A percentile compares a stretch with the other conserved stretches of the same genome.
These are phyloP conservation scores for Linanthus parryae DNA, from an alignment of 148 eudicot species.

Conservation along the genomic window DNA sequence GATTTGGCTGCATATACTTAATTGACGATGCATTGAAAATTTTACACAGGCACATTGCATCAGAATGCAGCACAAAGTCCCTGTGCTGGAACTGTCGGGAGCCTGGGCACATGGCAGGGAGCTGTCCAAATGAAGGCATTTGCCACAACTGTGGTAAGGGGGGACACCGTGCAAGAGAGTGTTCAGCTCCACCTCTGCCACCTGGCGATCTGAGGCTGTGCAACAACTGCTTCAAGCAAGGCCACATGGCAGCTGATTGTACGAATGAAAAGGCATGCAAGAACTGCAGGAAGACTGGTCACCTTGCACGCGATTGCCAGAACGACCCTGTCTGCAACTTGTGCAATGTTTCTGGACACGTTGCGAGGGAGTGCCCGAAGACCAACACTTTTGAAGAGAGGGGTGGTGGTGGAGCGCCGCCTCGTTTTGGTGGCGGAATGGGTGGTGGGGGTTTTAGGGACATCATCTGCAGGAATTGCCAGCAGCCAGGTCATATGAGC, in stretches of 20 bases:
- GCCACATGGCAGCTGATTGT: constrained; percentile 76
- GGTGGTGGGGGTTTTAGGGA: constrained; percentile 59
- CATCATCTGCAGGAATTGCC: constrained; percentile 63
- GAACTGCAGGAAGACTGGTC: constrained; percentile 91
- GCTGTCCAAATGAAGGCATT: constrained; percentile 88
- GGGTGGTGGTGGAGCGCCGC: constrained; percentile 28
- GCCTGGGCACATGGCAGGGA: constrained; percentile 86
- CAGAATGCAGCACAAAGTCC: constrained; percentile 81
- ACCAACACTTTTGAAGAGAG: constrained; percentile 35
- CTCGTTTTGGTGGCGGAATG: constrained; percentile 17
- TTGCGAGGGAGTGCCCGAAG: constrained; percentile 76
- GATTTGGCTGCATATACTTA: neutral
- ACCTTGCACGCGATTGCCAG: constrained; percentile 66
- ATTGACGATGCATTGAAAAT: neutral
- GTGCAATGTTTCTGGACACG: constrained; percentile 78
- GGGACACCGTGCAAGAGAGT: constrained; percentile 90
- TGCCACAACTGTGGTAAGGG: constrained; percentile 98
- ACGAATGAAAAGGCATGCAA: constrained; percentile 96
- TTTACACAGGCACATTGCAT: constrained; percentile 84
- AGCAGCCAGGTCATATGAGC: constrained; percentile 92
- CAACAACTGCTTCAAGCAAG: constrained; percentile 96
- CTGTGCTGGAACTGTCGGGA: constrained; percentile 97
- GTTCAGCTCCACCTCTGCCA: constrained; percentile 67
- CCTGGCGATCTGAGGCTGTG: constrained; percentile 94
- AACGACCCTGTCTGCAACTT: constrained; percentile 80